Base-by-base conservation (phyloP, 2,329 filamentous ascomycete genomes). In the Ascochyta koolunga region DNA sequence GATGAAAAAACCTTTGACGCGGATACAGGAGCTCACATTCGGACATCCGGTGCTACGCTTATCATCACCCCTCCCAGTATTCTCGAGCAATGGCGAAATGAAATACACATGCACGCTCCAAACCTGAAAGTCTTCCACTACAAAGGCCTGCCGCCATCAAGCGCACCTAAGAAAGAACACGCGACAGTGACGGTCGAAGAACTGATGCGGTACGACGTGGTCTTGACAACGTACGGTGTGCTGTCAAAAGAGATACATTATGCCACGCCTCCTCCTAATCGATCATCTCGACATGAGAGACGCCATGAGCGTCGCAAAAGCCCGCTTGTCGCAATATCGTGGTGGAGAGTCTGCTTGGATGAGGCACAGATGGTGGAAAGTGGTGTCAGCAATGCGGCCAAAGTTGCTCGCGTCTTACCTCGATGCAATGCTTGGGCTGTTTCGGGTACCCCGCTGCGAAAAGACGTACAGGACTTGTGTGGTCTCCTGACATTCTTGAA, bases 341-440 rank as follows among this genome's bases (percentile, higher is more conserved):
- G 91, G 92, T 97, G 92, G 91, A 83, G 93, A 36, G 85, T 96
- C 1, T 86, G 83, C 64, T 77, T 87, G 22, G 85, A 87, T 61
- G 85, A 92, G 88, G 78, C 93, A 0, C 95, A 99, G 68, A 96
- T 96, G 89, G 87, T 98, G 36, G 93, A 98, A 70, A 93, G 86
- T 61, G 91, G 92, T 29, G 87, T 96, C 4, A 93, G 86, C 64
- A 88, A 91, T 62, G 90, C 93, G 24, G 93, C 95, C 1, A 85
- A 82, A 40, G 86, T 97, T 13, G 92, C 92, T 31, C 85, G 87
- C 35, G 79, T 89, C 22, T 88, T 99, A 56, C 92, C 93, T 38
- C 84, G 95, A 24, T 77, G 90, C 59, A 93, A 96, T 75, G 88
- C 91, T 2, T 98, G 95, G 95, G 92, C 89, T 13, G 87, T 99